Conservation (phyloP, 805 yeast genomes). For the Nakazawaea ambrosiae region DNA sequence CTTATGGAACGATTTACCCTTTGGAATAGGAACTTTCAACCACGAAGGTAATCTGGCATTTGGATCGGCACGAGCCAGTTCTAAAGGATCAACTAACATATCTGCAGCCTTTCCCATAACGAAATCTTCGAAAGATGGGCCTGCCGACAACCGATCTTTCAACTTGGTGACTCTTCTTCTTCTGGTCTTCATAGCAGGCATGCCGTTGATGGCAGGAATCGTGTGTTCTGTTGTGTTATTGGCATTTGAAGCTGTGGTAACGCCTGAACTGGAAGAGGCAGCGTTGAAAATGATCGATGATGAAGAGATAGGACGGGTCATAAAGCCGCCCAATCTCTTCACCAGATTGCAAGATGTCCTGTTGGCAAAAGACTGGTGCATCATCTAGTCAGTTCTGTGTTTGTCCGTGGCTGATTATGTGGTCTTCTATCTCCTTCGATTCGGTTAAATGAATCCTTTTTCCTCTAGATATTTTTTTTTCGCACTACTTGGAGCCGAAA, state of each 20-base stretch:
- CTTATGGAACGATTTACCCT: slow-evolving; percentile 76
- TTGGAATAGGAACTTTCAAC: slow-evolving; percentile 96
- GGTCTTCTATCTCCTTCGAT: too few relatives aligned
- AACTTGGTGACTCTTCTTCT: slow-evolving; percentile 53
- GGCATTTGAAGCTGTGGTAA: not conserved
- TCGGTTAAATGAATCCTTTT: too few relatives aligned
- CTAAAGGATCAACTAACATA: slow-evolving; percentile 66
- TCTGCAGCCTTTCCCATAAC: slow-evolving; percentile 73
- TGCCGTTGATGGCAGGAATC: slow-evolving; percentile 7
- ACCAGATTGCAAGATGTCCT: too few relatives aligned
- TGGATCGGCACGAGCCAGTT: slow-evolving; percentile 60
- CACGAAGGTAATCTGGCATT: slow-evolving; percentile 78
- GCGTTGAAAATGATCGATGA: not conserved
- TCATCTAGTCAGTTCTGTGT: too few relatives aligned
- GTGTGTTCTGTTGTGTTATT: slow-evolving; percentile 4
- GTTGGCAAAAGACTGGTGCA: too few relatives aligned
- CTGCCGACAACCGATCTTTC: slow-evolving; percentile 64
- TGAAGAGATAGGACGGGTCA: not conserved
- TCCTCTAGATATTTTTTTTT: too few relatives aligned
- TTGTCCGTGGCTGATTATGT: too few relatives aligned
- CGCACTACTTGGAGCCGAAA: slow-evolving; percentile 11
- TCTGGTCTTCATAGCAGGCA: slow-evolving; percentile 18
- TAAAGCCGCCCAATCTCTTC: not conserved
- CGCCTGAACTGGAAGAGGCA: not conserved
- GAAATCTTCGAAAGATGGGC: slow-evolving; percentile 94